phyloP scores from a whole-genome alignment of 1,139 yeast genomes.

The Candida gigantensis region DNA sequence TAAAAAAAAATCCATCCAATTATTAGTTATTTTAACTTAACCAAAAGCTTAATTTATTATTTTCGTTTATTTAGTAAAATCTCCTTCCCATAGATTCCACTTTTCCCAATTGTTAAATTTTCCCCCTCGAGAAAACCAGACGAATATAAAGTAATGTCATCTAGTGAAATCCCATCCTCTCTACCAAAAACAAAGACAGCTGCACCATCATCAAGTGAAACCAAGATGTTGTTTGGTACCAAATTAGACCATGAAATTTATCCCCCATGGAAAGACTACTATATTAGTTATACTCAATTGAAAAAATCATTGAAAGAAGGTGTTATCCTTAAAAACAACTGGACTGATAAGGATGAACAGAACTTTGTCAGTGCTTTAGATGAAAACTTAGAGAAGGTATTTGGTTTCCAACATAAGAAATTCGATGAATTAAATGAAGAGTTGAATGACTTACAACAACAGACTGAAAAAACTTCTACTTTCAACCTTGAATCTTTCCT shows the following conservation, averaged over 20 bases:
- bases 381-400: constrained; percentile 88
- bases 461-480: constrained; percentile 35
- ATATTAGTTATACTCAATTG: constrained; percentile 74
- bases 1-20: too few relatives aligned
- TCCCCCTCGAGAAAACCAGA: not conserved
- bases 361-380: constrained; percentile 81
- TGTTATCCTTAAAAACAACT: constrained; percentile 53
- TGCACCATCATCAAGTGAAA: constrained; percentile 3
- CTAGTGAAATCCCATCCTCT: constrained; percentile 4
- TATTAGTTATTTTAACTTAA: too few relatives aligned
- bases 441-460: constrained; percentile 60
- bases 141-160: constrained; percentile 3
- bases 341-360: constrained; percentile 84
- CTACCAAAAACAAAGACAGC: constrained; percentile 4
- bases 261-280: constrained; percentile 86
- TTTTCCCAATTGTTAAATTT: not conserved
- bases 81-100: too few relatives aligned
- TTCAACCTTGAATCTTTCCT: constrained; percentile 62
- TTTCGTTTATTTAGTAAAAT: not conserved
- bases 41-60: too few relatives aligned
- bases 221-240: constrained; percentile 78
- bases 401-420: constrained; percentile 73
- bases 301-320: constrained; percentile 84
- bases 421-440: constrained; percentile 69
- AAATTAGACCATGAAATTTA: constrained; percentile 79